Evolutionary conservation across 306 rosid species (phyloP).

Genomic region (Mimosa pudica): DNA sequence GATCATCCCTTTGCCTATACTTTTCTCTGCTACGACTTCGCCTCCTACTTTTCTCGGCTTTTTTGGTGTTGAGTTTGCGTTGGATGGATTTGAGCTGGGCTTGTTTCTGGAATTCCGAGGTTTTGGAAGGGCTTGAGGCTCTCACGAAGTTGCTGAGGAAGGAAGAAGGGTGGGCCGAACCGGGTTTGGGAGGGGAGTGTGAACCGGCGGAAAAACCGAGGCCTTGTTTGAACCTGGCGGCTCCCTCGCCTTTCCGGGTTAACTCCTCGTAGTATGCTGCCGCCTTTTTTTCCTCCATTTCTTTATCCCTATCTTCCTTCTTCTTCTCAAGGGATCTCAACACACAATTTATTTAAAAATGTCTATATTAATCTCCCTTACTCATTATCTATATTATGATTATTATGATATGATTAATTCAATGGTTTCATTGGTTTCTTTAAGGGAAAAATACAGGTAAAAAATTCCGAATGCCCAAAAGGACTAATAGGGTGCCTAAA

Average conservation of each 20-base stretch:
- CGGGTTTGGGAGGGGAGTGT: constrained; percentile 52
- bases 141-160: constrained; percentile 78
- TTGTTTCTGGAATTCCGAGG: constrained; percentile 55
- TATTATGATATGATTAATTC: too few relatives aligned
- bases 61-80: constrained; percentile 61
- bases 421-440: too few relatives aligned
- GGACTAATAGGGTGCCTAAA: too few relatives aligned
- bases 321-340: neutral
- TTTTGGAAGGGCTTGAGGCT: constrained; percentile 64
- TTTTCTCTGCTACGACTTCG: constrained; percentile 43
- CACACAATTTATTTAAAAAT: too few relatives aligned
- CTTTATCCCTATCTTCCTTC: neutral
- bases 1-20: constrained; percentile 44
- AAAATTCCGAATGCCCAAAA: too few relatives aligned
- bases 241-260: constrained; percentile 81
- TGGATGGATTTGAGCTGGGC: constrained; percentile 66
- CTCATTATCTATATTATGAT: too few relatives aligned
- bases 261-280: constrained; percentile 93
- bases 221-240: constrained; percentile 90
- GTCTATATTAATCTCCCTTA: too few relatives aligned
- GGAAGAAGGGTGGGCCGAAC: constrained; percentile 64
- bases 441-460: too few relatives aligned
- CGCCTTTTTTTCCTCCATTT: constrained; percentile 91
- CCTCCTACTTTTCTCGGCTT: constrained; percentile 21
- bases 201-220: constrained; percentile 65